A percentile compares a stretch with the other conserved stretches of the same genome.
Conservation (phyloP, 1,284 basidiomycete genomes). For the Mycena sp. region DNA sequence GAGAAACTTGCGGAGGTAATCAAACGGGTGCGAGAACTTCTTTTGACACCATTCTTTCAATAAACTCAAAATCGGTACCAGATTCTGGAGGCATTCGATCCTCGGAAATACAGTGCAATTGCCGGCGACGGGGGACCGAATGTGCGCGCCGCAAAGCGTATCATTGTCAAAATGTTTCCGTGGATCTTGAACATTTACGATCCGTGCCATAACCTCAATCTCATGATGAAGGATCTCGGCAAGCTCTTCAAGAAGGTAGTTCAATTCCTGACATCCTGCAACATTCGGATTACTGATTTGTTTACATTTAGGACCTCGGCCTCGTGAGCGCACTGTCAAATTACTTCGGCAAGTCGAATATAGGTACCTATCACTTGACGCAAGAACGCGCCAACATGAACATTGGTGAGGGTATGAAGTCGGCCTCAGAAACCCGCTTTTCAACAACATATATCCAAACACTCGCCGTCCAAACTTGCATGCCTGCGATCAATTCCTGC, state of each 20-base stretch:
- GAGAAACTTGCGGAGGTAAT: conserved; percentile 5
- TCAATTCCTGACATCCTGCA: too few species aligned
- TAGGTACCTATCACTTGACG: not conserved
- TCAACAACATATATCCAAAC: conserved; percentile 11
- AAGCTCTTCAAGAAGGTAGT: conserved; percentile 29
- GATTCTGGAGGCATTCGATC: not conserved
- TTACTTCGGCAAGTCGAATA: not conserved
- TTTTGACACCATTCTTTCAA: not conserved
- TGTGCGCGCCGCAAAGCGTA: conserved; percentile 28
- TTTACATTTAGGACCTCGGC: conserved; percentile 5
- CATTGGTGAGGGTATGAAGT: not conserved
- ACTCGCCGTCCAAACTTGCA: conserved; percentile 7
- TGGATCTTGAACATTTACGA: conserved; percentile 37
- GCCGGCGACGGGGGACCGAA: conserved; percentile 35
- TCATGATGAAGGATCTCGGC: conserved; percentile 34
- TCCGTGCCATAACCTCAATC: conserved; percentile 30
- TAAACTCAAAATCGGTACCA: not conserved
- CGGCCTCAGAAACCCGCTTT: not conserved
- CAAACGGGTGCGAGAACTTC: not conserved
- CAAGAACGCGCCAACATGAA: not conserved
- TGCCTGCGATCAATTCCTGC: not conserved
- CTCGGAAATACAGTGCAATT: conserved; percentile 24
- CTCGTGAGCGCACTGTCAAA: conserved; percentile 6
- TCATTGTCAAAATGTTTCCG: not conserved
- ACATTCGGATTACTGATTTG: too few species aligned